Evolutionary conservation across 495 filamentous ascomycete genomes (phyloP).

Genomic region (Hypoxylon rickii): DNA sequence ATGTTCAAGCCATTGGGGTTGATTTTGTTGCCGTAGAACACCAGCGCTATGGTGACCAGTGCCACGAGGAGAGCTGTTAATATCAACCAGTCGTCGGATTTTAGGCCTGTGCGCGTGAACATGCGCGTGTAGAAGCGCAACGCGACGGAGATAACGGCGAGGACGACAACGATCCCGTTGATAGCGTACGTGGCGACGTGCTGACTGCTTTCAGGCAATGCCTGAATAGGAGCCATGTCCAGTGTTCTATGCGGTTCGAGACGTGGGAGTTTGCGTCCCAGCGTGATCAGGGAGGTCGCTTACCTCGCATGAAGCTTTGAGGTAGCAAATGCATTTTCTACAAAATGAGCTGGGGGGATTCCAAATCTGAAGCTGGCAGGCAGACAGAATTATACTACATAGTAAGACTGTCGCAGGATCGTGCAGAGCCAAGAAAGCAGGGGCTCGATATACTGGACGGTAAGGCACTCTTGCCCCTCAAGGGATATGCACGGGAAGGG

Average conservation of each 20-base stretch:
- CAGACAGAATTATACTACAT: too few species aligned
- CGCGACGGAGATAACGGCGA: slow-evolving; percentile 22
- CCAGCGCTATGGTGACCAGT: slow-evolving; percentile 6
- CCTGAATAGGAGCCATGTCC: slow-evolving; percentile 6
- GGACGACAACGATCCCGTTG: slow-evolving; percentile 23
- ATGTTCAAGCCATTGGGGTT: slow-evolving; percentile 17
- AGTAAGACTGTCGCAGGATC: too few species aligned
- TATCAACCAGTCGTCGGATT: slow-evolving; percentile 38
- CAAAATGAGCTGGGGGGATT: neutral
- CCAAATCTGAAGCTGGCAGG: too few species aligned
- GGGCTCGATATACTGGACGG: too few species aligned
- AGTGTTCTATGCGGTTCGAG: too few species aligned
- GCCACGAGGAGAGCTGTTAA: slow-evolving; percentile 17
- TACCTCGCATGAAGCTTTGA: too few species aligned
- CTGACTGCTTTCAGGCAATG: neutral
- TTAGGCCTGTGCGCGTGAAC: slow-evolving; percentile 28
- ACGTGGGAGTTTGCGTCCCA: too few species aligned
- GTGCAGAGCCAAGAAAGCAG: too few species aligned
- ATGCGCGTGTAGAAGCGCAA: slow-evolving; percentile 39
- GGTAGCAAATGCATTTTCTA: too few species aligned
- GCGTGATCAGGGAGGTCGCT: too few species aligned
- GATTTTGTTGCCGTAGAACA: slow-evolving; percentile 19
- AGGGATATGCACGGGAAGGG: too few species aligned
- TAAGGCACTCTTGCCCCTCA: too few species aligned
- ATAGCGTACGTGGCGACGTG: slow-evolving; percentile 6